A percentile compares a stretch with the other conserved stretches of the same genome.
These are phyloP conservation scores for Rhodotorula diobovata DNA, from an alignment of 768 basidiomycete species.

Conservation along the genomic window DNA sequence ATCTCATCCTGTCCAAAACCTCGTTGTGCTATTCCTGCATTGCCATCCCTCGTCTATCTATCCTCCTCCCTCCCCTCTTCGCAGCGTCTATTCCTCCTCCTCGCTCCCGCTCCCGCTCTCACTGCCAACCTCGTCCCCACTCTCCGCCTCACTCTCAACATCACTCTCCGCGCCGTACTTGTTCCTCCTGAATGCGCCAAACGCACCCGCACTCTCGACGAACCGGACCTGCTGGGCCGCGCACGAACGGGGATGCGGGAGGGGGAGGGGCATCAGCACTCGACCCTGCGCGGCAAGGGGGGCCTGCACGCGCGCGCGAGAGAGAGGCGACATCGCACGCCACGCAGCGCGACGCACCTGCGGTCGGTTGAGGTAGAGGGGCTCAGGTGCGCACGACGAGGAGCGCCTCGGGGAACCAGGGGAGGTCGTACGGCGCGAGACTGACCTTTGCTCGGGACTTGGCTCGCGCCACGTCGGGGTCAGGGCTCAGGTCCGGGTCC, in stretches of 20 bases:
- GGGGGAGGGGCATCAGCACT: no score
- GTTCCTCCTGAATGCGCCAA: slow-evolving; percentile 30
- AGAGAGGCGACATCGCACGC: background rate
- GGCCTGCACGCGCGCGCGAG: no score
- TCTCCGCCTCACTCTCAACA: slow-evolving; percentile 18
- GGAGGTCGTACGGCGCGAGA: slow-evolving; percentile 26
- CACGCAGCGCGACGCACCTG: background rate
- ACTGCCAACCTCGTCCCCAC: background rate
- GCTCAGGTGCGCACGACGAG: slow-evolving; percentile 28
- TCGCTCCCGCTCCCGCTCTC: slow-evolving; percentile 38
- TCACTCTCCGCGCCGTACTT: slow-evolving; percentile 30
- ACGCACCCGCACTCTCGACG: slow-evolving; percentile 30
- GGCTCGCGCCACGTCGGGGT: background rate
- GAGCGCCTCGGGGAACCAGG: slow-evolving; percentile 35
- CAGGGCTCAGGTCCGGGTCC: background rate
- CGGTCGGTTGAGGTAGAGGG: background rate
- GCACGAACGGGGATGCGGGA: no score
- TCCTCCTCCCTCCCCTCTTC: slow-evolving; percentile 59
- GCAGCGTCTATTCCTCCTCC: slow-evolving; percentile 59
- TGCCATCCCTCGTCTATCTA: slow-evolving; percentile 40
- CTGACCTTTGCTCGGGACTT: slow-evolving; percentile 17
- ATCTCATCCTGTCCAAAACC: background rate
- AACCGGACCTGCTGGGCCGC: slow-evolving; percentile 19
- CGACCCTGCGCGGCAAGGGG: no score
- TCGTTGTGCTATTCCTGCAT: background rate